Evolutionary conservation across 179 eudicot species (phyloP), one percentile per base, ranked within the genome.

Genomic region (Vitellaria paradoxa): DNA sequence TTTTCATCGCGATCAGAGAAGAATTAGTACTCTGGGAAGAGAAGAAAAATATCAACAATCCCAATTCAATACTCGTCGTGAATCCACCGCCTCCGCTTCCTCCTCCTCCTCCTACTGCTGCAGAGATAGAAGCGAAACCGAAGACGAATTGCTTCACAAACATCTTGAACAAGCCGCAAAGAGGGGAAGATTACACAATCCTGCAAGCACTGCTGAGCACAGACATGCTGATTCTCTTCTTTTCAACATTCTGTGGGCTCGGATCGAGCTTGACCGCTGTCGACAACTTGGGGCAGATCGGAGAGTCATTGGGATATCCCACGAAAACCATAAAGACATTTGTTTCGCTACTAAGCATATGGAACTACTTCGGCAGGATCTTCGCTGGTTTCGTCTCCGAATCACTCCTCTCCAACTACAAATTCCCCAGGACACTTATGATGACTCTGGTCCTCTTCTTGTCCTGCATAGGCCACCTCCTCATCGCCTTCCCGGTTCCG

Each of bases 271-370:
- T 90, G 37, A 88, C 91, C 0, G 91, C 97, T 0, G 88, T 90
- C 4, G 97, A 91, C 52, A 91, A 91, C 69, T 66, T 91, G 76
- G 97, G 97, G 14, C 93, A 91, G 74, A 91, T 91, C 7, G 97
- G 93, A 0, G 93, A 88, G 9, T 88, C 93, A 6, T 74, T 90
- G 21, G 90, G 92, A 24, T 91, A 91, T 76, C 92, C 92, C 0
- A 73, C 68, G 5, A 90, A 88, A 61, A 88, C 92, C 1, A 65
- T 87, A 5, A 90, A 84, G 26, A 68, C 97, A 56, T 91, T 91
- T 24, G 91, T 91, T 13, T 91, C 93, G 0, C 82, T 91, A 9
- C 77, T 90, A 18, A 91, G 97, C 72, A 90, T 90, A 47, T 91
- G 92, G 97, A 91, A 90, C 76, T 90, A 82, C 57, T 91, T 91